phyloP scores from a whole-genome alignment of 208 protist genomes.

The Acanthamoeba royreba region DNA sequence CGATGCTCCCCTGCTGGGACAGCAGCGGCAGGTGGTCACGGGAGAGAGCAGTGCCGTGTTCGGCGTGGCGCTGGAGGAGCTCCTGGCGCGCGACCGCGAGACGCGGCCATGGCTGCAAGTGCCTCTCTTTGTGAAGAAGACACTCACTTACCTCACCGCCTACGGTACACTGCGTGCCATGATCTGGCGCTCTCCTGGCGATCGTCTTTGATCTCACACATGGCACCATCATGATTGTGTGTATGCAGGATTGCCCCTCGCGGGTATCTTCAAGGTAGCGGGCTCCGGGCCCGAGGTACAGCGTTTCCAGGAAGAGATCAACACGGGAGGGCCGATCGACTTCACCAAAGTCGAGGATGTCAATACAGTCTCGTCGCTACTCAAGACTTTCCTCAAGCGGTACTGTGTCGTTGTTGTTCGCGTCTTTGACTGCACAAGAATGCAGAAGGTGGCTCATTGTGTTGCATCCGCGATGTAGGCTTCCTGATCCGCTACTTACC shows the following conservation, averaged over 20 bases:
- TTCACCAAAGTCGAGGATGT: neutral
- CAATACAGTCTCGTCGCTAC: neutral
- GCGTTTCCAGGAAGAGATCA: neutral
- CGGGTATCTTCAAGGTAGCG: constrained; percentile 2
- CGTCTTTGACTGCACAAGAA: neutral
- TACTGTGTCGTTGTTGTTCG: neutral
- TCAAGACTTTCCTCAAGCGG: constrained; percentile 12
- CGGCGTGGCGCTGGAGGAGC: neutral
- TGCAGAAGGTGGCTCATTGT: neutral
- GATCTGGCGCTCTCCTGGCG: neutral
- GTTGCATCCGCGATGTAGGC: neutral
- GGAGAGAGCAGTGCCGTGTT: neutral
- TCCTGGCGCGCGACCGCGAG: neutral
- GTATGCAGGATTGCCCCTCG: neutral
- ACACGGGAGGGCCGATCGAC: neutral
- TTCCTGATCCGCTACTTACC: neutral
- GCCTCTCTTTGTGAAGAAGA: neutral
- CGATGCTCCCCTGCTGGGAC: too few species aligned
- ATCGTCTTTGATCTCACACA: neutral
- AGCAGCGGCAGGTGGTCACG: neutral
- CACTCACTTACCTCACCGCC: neutral
- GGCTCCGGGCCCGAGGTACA: constrained; percentile 11
- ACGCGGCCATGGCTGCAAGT: neutral
- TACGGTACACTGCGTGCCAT: neutral
- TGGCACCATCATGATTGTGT: neutral